A percentile compares a stretch with the other conserved stretches of the same genome.
Conservation (phyloP, 1,284 basidiomycete genomes). For the Ganoderma lucidum region DNA sequence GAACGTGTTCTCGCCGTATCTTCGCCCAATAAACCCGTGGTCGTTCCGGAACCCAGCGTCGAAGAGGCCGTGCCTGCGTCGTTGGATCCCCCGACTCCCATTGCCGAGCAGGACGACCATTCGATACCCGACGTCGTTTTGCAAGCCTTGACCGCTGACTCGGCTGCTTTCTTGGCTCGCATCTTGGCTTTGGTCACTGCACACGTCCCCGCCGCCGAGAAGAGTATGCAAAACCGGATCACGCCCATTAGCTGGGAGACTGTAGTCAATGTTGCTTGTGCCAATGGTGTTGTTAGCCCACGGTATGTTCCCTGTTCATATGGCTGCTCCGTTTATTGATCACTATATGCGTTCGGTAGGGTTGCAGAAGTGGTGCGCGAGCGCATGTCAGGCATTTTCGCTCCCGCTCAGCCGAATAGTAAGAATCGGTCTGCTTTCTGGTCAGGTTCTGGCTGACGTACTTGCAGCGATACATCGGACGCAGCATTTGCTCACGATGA, state of each 20-base stretch:
- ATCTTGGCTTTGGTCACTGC: conserved; percentile 54
- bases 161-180: conserved; percentile 51
- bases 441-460: background rate
- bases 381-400: conserved; percentile 34
- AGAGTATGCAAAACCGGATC: conserved; percentile 60
- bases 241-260: conserved; percentile 58
- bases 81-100: conserved; percentile 40
- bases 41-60: conserved; percentile 11
- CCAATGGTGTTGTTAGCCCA: conserved; percentile 47
- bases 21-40: conserved; percentile 5
- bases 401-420: conserved; percentile 27
- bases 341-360: background rate
- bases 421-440: conserved; percentile 6
- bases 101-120: conserved; percentile 43
- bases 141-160: conserved; percentile 41
- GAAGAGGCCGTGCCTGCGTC: background rate
- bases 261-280: conserved; percentile 53
- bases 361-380: conserved; percentile 35
- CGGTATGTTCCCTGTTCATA: conserved; percentile 45
- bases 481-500: conserved; percentile 11
- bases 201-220: conserved; percentile 53
- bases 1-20: conserved; percentile 35
- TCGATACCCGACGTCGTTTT: conserved; percentile 36
- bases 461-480: conserved; percentile 27
- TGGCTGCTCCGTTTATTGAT: background rate